Evolutionary conservation across 1,284 basidiomycete species (phyloP).

Genomic region (Vanrija sp.): DNA sequence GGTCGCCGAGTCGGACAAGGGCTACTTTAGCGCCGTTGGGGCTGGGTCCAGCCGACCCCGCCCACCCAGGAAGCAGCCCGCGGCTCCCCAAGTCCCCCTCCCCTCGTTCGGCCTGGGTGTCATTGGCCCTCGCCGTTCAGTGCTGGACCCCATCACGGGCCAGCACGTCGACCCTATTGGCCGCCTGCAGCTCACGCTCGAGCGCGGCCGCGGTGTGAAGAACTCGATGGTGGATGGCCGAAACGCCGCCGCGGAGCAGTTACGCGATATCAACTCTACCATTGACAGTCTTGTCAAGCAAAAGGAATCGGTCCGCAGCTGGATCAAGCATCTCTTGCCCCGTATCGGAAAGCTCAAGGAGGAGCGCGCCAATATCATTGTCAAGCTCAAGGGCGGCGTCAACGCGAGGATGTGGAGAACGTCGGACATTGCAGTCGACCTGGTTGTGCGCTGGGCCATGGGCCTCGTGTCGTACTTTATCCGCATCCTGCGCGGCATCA

Average conservation of each 20-base stretch:
- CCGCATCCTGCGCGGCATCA: constrained; percentile 3
- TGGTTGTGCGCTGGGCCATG: constrained; percentile 6
- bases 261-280: constrained; percentile 21
- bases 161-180: constrained; percentile 26
- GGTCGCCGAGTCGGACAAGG: not conserved
- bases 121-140: constrained; percentile 22
- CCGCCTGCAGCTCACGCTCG: constrained; percentile 22
- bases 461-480: constrained; percentile 1
- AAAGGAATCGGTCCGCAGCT: constrained; percentile 26
- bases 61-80: constrained; percentile 8
- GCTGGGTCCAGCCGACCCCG: not conserved
- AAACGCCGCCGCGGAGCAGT: constrained; percentile 2
- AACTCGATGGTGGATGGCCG: constrained; percentile 5
- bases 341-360: constrained; percentile 4
- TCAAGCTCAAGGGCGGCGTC: constrained; percentile 15
- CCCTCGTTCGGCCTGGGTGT: constrained; percentile 10
- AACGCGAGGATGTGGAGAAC: constrained; percentile 7
- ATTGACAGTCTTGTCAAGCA: constrained; percentile 25
- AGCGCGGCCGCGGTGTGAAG: constrained; percentile 7
- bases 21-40: not conserved
- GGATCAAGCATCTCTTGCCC: constrained; percentile 22
- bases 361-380: constrained; percentile 2
- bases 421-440: constrained; percentile 10
- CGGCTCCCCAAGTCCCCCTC: constrained; percentile 4
- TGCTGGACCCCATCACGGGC: constrained; percentile 26